These are phyloP conservation scores for Sanguinoderma infundibulare DNA, from an alignment of 1,284 basidiomycete species.

Conservation along the genomic window DNA sequence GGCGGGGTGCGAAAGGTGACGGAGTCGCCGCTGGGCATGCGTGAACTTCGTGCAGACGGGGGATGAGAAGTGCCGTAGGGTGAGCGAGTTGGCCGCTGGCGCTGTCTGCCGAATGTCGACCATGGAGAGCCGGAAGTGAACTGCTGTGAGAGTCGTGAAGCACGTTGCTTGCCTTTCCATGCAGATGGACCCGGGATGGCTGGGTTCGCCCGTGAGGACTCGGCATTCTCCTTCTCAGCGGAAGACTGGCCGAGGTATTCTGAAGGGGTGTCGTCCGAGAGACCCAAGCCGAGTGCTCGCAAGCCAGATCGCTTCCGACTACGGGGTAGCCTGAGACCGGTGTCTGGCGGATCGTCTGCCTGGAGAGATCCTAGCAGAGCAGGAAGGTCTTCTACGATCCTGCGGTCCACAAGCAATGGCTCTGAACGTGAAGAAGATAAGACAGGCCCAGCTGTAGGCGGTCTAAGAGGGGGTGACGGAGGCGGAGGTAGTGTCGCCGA, in stretches of 20 bases:
- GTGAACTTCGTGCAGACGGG: slow-evolving; percentile 26
- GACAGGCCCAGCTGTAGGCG: background rate
- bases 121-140: slow-evolving; percentile 39
- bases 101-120: slow-evolving; percentile 48
- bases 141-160: slow-evolving; percentile 33
- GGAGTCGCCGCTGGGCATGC: slow-evolving; percentile 29
- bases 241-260: background rate
- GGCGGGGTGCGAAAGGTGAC: slow-evolving; percentile 18
- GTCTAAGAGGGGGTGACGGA: slow-evolving; percentile 6
- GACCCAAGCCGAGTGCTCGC: slow-evolving; percentile 2
- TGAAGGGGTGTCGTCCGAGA: background rate
- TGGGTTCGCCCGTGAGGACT: background rate
- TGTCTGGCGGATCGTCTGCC: slow-evolving; percentile 9
- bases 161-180: slow-evolving; percentile 22
- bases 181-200: slow-evolving; percentile 4
- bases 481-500: slow-evolving; percentile 13
- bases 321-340: slow-evolving; percentile 30
- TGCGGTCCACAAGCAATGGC: slow-evolving; percentile 24
- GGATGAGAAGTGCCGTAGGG: slow-evolving; percentile 12
- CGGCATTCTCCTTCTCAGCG: slow-evolving; percentile 20
- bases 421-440: slow-evolving; percentile 17
- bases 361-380: slow-evolving; percentile 30
- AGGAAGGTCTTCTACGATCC: slow-evolving; percentile 31
- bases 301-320: slow-evolving; percentile 23
- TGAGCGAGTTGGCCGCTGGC: slow-evolving; percentile 13